Evolutionary conservation across 352 stramenopile species (phyloP).

Genomic region (Albugo candida): DNA sequence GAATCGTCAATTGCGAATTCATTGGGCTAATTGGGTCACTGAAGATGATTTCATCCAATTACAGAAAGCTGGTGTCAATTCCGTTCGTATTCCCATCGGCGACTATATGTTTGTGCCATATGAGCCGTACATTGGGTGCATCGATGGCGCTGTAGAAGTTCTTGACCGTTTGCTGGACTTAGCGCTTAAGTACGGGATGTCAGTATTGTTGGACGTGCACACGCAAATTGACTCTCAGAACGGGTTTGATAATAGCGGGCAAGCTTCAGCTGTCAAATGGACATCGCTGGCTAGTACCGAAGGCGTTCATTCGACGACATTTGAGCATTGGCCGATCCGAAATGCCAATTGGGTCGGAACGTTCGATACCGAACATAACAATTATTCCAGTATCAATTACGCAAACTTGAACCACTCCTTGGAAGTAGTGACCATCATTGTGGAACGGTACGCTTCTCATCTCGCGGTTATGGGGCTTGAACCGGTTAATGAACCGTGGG

Average conservation of each 20-base stretch:
- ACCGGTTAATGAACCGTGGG: slow-evolving; percentile 91
- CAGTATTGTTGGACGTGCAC: slow-evolving; percentile 88
- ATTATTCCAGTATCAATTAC: slow-evolving; percentile 85
- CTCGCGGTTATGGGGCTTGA: slow-evolving; percentile 82
- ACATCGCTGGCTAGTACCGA: slow-evolving; percentile 49
- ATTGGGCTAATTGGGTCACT: slow-evolving; percentile 90
- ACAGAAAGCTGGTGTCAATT: slow-evolving; percentile 50
- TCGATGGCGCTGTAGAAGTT: slow-evolving; percentile 80
- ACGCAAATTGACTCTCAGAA: slow-evolving; percentile 85
- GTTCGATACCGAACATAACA: slow-evolving; percentile 68
- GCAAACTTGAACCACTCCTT: slow-evolving; percentile 84
- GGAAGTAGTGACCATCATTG: slow-evolving; percentile 74
- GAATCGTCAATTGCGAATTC: slow-evolving; percentile 84
- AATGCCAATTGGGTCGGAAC: slow-evolving; percentile 80
- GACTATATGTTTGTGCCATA: slow-evolving; percentile 93
- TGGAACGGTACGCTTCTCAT: slow-evolving; percentile 76
- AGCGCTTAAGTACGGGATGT: slow-evolving; percentile 65
- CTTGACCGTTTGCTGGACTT: slow-evolving; percentile 80
- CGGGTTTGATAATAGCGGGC: slow-evolving; percentile 90
- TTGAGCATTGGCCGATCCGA: slow-evolving; percentile 85
- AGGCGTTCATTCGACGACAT: slow-evolving; percentile 69
- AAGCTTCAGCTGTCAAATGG: slow-evolving; percentile 79
- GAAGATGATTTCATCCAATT: slow-evolving; percentile 82
- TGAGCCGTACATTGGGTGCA: slow-evolving; percentile 84
- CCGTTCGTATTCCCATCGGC: slow-evolving; percentile 78